Base-by-base conservation (phyloP, 805 yeast genomes). In the Candida vartiovaarae region DNA sequence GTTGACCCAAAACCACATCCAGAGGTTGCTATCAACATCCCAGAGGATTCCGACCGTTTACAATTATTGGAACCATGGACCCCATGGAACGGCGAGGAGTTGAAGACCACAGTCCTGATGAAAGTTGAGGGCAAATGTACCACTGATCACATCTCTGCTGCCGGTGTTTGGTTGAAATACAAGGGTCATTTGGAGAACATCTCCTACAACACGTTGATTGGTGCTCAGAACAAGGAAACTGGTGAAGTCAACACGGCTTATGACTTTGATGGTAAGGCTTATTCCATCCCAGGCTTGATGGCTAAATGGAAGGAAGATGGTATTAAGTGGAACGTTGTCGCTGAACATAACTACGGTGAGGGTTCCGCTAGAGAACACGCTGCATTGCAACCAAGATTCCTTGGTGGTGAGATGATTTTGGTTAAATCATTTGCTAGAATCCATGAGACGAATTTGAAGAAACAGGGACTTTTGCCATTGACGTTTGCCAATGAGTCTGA, bases 341-440 rank as follows among this genome's bases (percentile, higher is more conserved):
- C 97, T 43, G 99, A 93, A 65, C 96, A 93, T 63, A 91, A 91
- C 68, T 93, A 91, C 61, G 99, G 99, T 68, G 99, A 91, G 72
- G 99, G 99, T 57, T 90, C 97, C 40, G 97, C 99, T 30, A 85
- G 99, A 76, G 99, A 91, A 66, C 99, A 91, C 60, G 99, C 99
- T 38, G 98, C 98, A 11, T 73, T 93, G 54, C 87, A 93, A 31
- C 99, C 98, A 44, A 78, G 95, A 67, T 93, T 86, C 72, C 74
- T 93, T 37, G 98, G 97, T 48, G 98, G 99, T 50, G 68, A 82
- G 46, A 78, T 89, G 51, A 84, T 91, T 50, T 70, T 91, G 49
- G 95, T 87, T 56, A 91, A 90, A 67, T 90, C 97, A 8, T 91
- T 91, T 69, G 99, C 99, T 32, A 84, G 99, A 75, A 91, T 91